Evolutionary conservation across 164 flowering plant species (phyloP), one percentile per base, ranked within the genome.

Genomic region (Tetracentron sinense): DNA sequence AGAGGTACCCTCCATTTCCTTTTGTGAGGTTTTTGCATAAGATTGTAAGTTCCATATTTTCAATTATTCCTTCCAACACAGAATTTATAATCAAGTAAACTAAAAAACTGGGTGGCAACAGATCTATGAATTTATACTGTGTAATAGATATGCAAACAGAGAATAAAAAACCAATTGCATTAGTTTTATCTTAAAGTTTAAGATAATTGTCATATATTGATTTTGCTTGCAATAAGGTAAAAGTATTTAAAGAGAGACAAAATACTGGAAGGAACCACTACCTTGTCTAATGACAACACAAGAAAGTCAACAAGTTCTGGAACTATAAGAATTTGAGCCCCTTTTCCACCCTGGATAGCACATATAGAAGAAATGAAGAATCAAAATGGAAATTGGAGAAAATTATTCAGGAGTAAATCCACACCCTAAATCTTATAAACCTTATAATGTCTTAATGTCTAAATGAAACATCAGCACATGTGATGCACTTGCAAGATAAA

Each of bases 261-360:
- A 28, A n/a, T 7, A 50, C n/a, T 29, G 28, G n/a, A 54, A 19
- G 19, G 25, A 56, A 64, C 22, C 54, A 54, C n/a, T 65, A 88
- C 98, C 97, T 90, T 93, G 68, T 82, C 84, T 66, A 93, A 58
- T 48, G 94, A 62, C 62, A 87, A 64, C 50, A 67, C 44, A 30
- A 92, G 65, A 67, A 76, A 86, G 55, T 90, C 93, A 48, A 72
- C 91, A 60, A 94, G 90, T 53, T 94, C 96, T 26, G 97, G 98
- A 74, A 86, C 91, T 67, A 90, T 72, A 54, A 90, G 78, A 57
- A 89, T 54, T 58, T 90, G 97, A 62, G 98, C 95, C 44, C 98
- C 97, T 57, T 82, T 85, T 63, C 83, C 93, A 51, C 87, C 92
- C 92, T 91, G 69, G 21, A 61, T 25, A 71, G n/a, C n/a, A n/a